A percentile compares a stretch with the other conserved stretches of the same genome.
Conservation (phyloP, 805 yeast genomes). For the Ogataea trehalophila region DNA sequence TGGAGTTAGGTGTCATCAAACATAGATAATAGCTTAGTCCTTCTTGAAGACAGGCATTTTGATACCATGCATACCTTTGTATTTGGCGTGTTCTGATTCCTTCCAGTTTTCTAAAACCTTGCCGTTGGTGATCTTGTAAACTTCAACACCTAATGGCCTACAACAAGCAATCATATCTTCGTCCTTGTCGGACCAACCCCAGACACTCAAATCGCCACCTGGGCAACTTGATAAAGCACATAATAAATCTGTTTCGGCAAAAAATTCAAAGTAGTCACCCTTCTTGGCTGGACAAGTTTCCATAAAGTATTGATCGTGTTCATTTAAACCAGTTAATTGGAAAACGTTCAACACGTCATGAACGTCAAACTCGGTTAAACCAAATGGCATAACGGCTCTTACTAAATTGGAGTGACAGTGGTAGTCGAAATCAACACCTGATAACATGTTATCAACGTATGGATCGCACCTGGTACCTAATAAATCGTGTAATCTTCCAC, state of each 20-base stretch:
- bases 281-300: slow-evolving; percentile 60
- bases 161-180: slow-evolving; percentile 58
- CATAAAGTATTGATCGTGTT: slow-evolving; percentile 64
- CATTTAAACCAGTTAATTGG: slow-evolving; percentile 64
- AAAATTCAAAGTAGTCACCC: slow-evolving; percentile 60
- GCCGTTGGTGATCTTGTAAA: slow-evolving; percentile 47
- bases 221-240: slow-evolving; percentile 67
- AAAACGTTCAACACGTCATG: slow-evolving; percentile 68
- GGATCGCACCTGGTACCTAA: slow-evolving; percentile 70
- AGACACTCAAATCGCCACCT: slow-evolving; percentile 61
- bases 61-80: slow-evolving; percentile 56
- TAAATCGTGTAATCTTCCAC: slow-evolving; percentile 61
- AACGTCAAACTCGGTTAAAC: slow-evolving; percentile 60
- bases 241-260: slow-evolving; percentile 60
- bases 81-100: slow-evolving; percentile 45
- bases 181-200: slow-evolving; percentile 68
- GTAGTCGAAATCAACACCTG: slow-evolving; percentile 61
- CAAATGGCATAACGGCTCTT: slow-evolving; percentile 54
- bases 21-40: background rate
- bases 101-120: slow-evolving; percentile 44
- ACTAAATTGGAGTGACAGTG: slow-evolving; percentile 65
- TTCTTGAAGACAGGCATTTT: slow-evolving; percentile 19
- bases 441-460: slow-evolving; percentile 56
- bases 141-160: slow-evolving; percentile 59
- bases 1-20: background rate